A percentile compares a stretch with the other conserved stretches of the same genome.
Conservation (phyloP, 1,284 basidiomycete genomes). For the Gymnopus androsaceus region DNA sequence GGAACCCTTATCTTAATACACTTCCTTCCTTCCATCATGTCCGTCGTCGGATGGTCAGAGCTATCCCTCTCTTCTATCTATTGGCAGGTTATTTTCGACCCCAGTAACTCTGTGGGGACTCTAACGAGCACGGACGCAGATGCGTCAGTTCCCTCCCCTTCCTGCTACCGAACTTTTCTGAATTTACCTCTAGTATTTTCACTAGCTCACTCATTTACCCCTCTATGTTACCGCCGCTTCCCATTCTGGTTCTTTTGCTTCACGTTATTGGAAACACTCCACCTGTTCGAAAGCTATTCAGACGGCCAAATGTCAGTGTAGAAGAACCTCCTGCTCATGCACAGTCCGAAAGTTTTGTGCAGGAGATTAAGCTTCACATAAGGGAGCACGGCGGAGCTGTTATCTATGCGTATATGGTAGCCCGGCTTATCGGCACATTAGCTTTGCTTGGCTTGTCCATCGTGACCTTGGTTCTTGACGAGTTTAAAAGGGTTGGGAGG, state of each 20-base stretch:
- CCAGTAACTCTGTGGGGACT: too few species aligned
- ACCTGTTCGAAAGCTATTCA: not conserved
- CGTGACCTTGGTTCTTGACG: conserved; percentile 30
- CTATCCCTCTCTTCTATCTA: too few species aligned
- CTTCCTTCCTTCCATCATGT: too few species aligned
- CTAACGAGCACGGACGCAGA: not conserved
- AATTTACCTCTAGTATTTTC: conserved; percentile 18
- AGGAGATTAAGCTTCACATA: conserved; percentile 30
- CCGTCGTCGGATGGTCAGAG: too few species aligned
- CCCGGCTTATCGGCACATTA: conserved; percentile 38
- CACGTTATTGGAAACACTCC: conserved; percentile 25
- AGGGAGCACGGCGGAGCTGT: conserved; percentile 28
- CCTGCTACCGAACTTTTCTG: not conserved
- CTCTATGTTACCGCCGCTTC: conserved; percentile 31
- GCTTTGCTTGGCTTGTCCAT: conserved; percentile 39
- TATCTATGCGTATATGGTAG: conserved; percentile 38
- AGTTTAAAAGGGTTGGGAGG: conserved; percentile 11
- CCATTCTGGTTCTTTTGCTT: conserved; percentile 26
- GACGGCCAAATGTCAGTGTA: conserved; percentile 11
- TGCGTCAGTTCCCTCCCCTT: not conserved
- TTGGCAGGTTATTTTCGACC: too few species aligned
- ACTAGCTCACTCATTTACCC: conserved; percentile 28
- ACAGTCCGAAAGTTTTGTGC: conserved; percentile 20
- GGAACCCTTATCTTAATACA: too few species aligned
- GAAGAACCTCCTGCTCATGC: conserved; percentile 11